A percentile compares a stretch with the other conserved stretches of the same genome.
Conservation (phyloP, 2,329 filamentous ascomycete genomes). For the Acephala macrosclerotiorum region DNA sequence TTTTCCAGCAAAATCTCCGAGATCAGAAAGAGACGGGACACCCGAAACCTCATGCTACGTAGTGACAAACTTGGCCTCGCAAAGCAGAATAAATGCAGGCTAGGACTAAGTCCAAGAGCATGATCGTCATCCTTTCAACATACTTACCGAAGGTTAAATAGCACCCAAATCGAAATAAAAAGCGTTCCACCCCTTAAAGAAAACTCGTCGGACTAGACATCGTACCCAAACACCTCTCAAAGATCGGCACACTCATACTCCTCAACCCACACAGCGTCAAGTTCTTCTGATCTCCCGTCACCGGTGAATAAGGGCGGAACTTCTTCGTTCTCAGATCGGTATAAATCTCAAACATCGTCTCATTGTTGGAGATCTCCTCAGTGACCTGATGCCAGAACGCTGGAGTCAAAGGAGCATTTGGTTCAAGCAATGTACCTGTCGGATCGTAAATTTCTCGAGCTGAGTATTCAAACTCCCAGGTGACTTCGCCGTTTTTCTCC, state of each 20-base stretch:
- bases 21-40: no score
- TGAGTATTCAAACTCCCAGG: slow-evolving; percentile 16
- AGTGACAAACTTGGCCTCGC: no score
- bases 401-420: slow-evolving; percentile 7
- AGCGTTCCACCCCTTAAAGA: not conserved
- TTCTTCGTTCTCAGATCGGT: slow-evolving; percentile 14
- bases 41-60: no score
- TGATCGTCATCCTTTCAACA: not conserved
- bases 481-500: slow-evolving; percentile 6
- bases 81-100: no score
- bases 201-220: slow-evolving; percentile 13
- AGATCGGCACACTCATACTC: slow-evolving; percentile 13
- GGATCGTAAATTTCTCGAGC: slow-evolving; percentile 15
- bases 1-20: no score
- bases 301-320: slow-evolving; percentile 5
- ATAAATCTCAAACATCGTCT: slow-evolving; percentile 11
- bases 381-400: slow-evolving; percentile 18
- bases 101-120: not conserved
- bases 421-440: not conserved
- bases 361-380: slow-evolving; percentile 8
- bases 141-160: not conserved
- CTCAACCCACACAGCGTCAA: slow-evolving; percentile 12
- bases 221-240: slow-evolving; percentile 11
- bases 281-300: slow-evolving; percentile 1
- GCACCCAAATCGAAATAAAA: not conserved